Evolutionary conservation across 2,329 filamentous ascomycete genomes (phyloP), one percentile per base, ranked within the genome.

Genomic region (Neonectria hederae): DNA sequence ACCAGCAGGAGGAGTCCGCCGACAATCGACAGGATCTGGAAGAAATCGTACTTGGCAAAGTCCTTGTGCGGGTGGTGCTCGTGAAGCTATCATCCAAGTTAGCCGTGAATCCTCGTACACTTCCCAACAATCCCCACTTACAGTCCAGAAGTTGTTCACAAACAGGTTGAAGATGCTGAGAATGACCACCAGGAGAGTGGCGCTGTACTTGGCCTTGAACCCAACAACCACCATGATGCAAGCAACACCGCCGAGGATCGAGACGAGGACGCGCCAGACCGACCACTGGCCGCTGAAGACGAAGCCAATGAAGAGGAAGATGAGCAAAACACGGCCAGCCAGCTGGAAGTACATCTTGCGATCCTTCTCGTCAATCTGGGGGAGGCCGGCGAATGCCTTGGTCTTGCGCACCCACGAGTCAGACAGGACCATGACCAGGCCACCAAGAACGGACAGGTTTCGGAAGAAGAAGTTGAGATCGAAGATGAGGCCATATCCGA

Each of bases 301-400:
- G 76, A 99, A 99, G 65, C 96, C 96, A 71, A 97, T 80, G 80
- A 99, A 99, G 72, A 99, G 87, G 88, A 99, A 97, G 83, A 99
- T 98, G 74, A 99, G 86, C 70, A 99, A 86, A 38, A 99, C 93
- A 73, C 96, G 91, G 38, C 96, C 96, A 71, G 96, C 96, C 67
- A 99, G 90, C 88, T 98, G 96, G 83, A 99, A 97, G 86, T 99
- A 99, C 95, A 98, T 98, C 88, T 98, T 99, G 83, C 94, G 92
- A 81, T 99, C 96, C 89, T 98, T 98, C 86, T 99, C 96, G 78
- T 98, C 96, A 57, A 99, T 88, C 80, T 93, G 89, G 53, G 96
- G 96, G 57, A 99, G 87, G 52, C 96, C 96, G 52, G 96, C 96
- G 67, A 97, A 97, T 3, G 94, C 95, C 83, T 97, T 97, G 79